Conservation (phyloP, 768 basidiomycete genomes). For the Royoungia palumana region DNA sequence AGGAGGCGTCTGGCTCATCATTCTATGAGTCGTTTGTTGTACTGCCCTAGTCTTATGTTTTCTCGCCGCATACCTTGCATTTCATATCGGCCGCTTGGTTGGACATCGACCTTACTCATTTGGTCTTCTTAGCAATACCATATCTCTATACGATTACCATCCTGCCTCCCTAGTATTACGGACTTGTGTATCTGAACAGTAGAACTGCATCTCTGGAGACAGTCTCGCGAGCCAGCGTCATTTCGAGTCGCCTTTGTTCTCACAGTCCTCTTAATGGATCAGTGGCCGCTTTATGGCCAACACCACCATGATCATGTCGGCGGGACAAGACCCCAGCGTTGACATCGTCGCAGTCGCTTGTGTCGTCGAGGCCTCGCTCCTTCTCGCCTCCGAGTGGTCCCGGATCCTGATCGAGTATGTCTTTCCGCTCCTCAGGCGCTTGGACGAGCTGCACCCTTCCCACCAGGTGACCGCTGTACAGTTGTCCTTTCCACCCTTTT, state of each 20-base stretch:
- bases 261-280: conserved; percentile 1
- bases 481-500: not conserved
- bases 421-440: conserved; percentile 47
- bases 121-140: conserved; percentile 7
- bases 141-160: conserved; percentile 17
- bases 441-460: conserved; percentile 41
- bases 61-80: not conserved
- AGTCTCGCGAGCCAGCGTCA: not conserved
- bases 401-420: conserved; percentile 47
- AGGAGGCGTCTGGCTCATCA: conserved; percentile 33
- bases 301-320: conserved; percentile 17
- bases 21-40: conserved; percentile 15
- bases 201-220: not conserved
- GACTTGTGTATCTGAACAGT: conserved; percentile 7
- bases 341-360: conserved; percentile 49
- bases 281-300: not conserved
- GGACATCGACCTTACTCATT: not conserved
- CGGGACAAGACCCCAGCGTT: conserved; percentile 8
- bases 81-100: not conserved
- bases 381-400: conserved; percentile 53
- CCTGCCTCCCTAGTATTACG: conserved; percentile 5
- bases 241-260: not conserved
- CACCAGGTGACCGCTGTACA: conserved; percentile 33
- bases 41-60: conserved; percentile 5
- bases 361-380: conserved; percentile 59